These are phyloP conservation scores for Mentha longifolia DNA, from an alignment of 257 asterid genomes.

Conservation along the genomic window DNA sequence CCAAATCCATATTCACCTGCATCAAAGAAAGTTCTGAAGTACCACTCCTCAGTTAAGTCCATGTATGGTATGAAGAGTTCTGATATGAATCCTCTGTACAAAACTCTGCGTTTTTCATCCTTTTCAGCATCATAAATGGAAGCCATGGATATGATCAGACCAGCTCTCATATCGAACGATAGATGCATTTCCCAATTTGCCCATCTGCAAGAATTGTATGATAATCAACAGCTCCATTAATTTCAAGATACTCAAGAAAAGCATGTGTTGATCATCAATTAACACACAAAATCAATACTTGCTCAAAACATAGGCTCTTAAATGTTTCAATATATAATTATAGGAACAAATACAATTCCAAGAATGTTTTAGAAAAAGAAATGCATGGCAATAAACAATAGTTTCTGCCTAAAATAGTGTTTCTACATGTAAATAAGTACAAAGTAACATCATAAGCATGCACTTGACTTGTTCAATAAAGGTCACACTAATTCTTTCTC, in stretches of 20 bases:
- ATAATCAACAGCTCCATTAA: too few relatives aligned
- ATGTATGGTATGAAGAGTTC: conserved; percentile 81
- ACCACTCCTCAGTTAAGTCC: conserved; percentile 79
- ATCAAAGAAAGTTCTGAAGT: conserved; percentile 64
- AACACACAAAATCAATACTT: too few relatives aligned
- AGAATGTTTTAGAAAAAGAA: background rate
- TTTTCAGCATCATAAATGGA: conserved; percentile 56
- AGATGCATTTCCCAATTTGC: conserved; percentile 66
- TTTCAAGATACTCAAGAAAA: too few relatives aligned
- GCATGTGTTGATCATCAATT: too few relatives aligned
- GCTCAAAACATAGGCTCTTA: too few relatives aligned
- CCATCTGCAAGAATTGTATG: conserved; percentile 51
- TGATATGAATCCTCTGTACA: conserved; percentile 73
- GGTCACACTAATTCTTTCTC: background rate
- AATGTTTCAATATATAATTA: too few relatives aligned
- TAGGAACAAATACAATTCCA: background rate
- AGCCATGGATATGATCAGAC: conserved; percentile 67
- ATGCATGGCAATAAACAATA: too few relatives aligned
- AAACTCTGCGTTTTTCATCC: conserved; percentile 49
- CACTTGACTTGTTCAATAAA: too few relatives aligned
- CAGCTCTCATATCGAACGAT: conserved; percentile 71
- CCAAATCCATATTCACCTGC: conserved; percentile 73
- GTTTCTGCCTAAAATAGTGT: too few relatives aligned
- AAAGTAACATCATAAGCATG: background rate
- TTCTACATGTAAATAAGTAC: too few relatives aligned